Percentiles rank a stretch among this genome's conserved stretches.
These are phyloP conservation scores for Yamadazyma friedrichii DNA, from an alignment of 1,139 yeast genomes.

Conservation along the genomic window DNA sequence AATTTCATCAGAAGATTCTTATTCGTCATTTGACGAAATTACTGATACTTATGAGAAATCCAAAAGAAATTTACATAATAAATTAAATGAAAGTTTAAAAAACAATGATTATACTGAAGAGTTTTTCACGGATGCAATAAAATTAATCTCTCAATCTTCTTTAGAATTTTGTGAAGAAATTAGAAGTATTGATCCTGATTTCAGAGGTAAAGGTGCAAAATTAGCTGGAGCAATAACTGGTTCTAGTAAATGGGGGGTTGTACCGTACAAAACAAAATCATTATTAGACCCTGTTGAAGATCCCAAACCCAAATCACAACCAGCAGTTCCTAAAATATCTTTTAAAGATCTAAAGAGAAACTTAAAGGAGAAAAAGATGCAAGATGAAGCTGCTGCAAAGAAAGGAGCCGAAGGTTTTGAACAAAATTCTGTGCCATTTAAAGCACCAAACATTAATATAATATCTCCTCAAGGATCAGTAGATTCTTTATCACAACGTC, in stretches of 20 bases:
- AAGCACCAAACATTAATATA: slow-evolving; percentile 12
- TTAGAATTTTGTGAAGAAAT: slow-evolving; percentile 37
- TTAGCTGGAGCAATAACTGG: slow-evolving; percentile 49
- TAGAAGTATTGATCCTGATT: slow-evolving; percentile 39
- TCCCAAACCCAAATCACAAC: slow-evolving; percentile 13
- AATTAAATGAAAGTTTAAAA: slow-evolving; percentile 17
- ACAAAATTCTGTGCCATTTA: background rate
- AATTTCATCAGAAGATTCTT: slow-evolving; percentile 29
- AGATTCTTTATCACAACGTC: slow-evolving; percentile 7
- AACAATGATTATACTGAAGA: slow-evolving; percentile 23
- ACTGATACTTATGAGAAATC: slow-evolving; percentile 31
- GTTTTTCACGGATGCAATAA: slow-evolving; percentile 32
- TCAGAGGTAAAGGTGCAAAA: slow-evolving; percentile 43
- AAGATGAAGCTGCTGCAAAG: slow-evolving; percentile 3
- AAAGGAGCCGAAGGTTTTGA: background rate
- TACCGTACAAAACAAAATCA: slow-evolving; percentile 45
- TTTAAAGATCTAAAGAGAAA: slow-evolving; percentile 38
- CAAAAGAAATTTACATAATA: slow-evolving; percentile 21
- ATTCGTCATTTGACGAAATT: slow-evolving; percentile 42
- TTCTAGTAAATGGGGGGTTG: slow-evolving; percentile 38
- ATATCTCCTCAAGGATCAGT: slow-evolving; percentile 7
- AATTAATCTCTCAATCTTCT: slow-evolving; percentile 39
- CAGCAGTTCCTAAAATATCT: slow-evolving; percentile 23
- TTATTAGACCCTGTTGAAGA: slow-evolving; percentile 33
- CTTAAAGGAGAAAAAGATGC: slow-evolving; percentile 16